Base-by-base conservation (phyloP, 768 basidiomycete genomes). In the Lepiota venenata region DNA sequence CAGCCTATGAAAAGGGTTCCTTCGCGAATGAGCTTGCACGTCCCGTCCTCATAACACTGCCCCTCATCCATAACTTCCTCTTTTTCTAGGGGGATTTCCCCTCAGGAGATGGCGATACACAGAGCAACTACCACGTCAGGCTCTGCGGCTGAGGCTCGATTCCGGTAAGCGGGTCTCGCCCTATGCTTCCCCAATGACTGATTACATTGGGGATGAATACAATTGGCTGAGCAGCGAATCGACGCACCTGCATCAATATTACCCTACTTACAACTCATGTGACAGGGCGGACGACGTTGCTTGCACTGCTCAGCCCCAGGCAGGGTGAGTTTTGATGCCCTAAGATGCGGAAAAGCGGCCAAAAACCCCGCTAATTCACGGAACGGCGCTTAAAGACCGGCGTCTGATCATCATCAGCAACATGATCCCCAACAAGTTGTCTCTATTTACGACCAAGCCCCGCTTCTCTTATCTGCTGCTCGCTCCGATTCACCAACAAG, bases 81-180 rank as follows among this genome's bases (percentile, higher is more conserved):
- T 8, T 10, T 18, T 18, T 20, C 29, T 25, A 25, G 25, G 25
- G 25, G 14, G 32, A 32, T 11, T 25, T n/a, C 11, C 15, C n/a
- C 32, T 14, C 7, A 29, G 44, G 8, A 15, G 6, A 51, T 51
- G 50, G 11, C 41, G 12, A 20, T 42, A 32, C 50, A 51, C 50
- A 25, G 50, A 41, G 41, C 29, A 10, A 51, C 41, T 11, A 35
- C 41, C 18, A 27, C 50, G 9, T 42, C 50, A 7, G 50, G 41
- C 7, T 51, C 50, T 14, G 50, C 41, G 3, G 50, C 50, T 16
- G 50, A 51, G 14, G 50, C 50, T 2, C 41, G 50, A 11, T 42
- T 51, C 32, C 50, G 50, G 50, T 43, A 51, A 35, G 32, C 12
- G 1, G 7, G 22, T 7, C 18, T 6, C 15, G 10, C 25, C 11